Evolutionary conservation across 805 yeast genomes (phyloP).

Genomic region (Ascoidea tarda): DNA sequence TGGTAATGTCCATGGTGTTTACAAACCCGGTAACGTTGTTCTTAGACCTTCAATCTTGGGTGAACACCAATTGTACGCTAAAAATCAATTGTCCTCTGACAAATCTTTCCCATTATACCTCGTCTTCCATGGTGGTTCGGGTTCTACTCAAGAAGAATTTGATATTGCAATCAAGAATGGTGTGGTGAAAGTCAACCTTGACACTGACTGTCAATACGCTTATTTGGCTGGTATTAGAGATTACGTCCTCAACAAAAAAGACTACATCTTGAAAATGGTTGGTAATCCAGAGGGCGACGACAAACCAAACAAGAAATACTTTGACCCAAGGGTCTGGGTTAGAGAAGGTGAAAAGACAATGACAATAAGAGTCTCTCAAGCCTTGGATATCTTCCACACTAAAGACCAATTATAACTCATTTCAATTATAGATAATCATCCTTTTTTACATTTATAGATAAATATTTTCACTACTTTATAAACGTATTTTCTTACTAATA

Average conservation of each 20-base stretch:
- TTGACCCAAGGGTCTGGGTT: conserved; percentile 99
- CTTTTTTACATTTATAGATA: too few species aligned
- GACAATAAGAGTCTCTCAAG: conserved; percentile 72
- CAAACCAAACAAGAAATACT: conserved; percentile 99
- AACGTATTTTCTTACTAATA: too few species aligned
- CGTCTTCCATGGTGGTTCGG: conserved; percentile 99
- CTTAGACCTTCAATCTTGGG: conserved; percentile 88
- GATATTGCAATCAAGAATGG: conserved; percentile 84
- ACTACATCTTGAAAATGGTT: conserved; percentile 74
- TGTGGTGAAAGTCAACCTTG: conserved; percentile 98
- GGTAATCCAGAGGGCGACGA: conserved; percentile 99
- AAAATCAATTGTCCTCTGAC: background rate
- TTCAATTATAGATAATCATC: background rate
- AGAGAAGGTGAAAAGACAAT: conserved; percentile 99
- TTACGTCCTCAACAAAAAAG: conserved; percentile 92
- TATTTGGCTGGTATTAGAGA: conserved; percentile 96
- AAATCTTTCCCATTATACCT: conserved; percentile 65
- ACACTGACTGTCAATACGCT: conserved; percentile 98
- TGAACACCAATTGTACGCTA: conserved; percentile 72
- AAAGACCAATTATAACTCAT: conserved; percentile 35
- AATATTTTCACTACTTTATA: too few species aligned
- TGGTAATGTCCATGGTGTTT: conserved; percentile 99
- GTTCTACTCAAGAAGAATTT: conserved; percentile 86
- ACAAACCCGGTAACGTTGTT: conserved; percentile 97
- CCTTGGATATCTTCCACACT: conserved; percentile 79